phyloP scores from a whole-genome alignment of 176 grass and related monocot species.

The Cymbopogon citratus region DNA sequence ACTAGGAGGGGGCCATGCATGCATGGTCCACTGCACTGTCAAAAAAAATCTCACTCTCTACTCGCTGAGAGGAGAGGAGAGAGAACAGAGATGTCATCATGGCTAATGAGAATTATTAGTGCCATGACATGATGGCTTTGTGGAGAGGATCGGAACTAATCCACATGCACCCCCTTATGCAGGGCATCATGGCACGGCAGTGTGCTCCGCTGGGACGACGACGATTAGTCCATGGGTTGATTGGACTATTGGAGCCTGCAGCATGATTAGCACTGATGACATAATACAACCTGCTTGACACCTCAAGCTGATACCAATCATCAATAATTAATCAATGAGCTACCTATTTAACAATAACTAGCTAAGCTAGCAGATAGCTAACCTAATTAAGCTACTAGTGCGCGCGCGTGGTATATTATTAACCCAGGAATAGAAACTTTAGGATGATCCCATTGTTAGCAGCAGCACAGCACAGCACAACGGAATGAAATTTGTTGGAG shows the following conservation, averaged over 20 bases:
- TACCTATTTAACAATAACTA: not conserved
- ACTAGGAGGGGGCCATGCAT: not conserved
- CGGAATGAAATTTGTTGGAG: not conserved
- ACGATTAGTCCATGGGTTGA: constrained; percentile 12
- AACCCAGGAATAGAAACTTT: not conserved
- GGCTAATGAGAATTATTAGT: constrained; percentile 39
- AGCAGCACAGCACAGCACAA: not conserved
- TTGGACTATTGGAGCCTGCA: not conserved
- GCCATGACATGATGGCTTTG: constrained; percentile 28
- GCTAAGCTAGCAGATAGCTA: not conserved
- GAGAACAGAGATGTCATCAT: not conserved
- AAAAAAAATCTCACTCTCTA: not conserved
- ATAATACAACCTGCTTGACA: constrained; percentile 13
- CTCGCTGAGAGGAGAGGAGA: not conserved
- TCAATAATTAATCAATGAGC: not conserved
- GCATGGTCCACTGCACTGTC: not conserved
- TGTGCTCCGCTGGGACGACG: not conserved
- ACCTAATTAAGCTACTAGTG: not conserved
- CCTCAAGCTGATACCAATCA: not conserved
- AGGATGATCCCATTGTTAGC: not conserved
- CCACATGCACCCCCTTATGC: no score
- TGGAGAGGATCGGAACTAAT: constrained; percentile 25
- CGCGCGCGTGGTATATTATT: no score
- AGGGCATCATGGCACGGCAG: constrained; percentile 27
- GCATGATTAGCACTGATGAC: constrained; percentile 30